These are phyloP conservation scores for Porphyra umbilicalis DNA, from an alignment of 31 red algal species.

Conservation along the genomic window DNA sequence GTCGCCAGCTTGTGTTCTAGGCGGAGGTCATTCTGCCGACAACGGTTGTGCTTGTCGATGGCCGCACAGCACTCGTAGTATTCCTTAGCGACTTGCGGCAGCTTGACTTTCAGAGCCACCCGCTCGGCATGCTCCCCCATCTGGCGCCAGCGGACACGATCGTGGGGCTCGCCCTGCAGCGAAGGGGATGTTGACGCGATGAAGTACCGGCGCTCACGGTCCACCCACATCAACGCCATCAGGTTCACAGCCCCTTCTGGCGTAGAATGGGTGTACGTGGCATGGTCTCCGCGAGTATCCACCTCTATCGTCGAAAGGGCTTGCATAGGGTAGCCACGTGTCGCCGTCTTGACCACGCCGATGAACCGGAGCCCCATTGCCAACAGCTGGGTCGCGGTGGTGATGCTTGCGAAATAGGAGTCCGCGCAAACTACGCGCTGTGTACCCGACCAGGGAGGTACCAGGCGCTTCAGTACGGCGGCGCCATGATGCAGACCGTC, in stretches of 20 bases:
- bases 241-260: background rate
- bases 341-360: constrained; percentile 27
- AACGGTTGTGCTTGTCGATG: constrained; percentile 34
- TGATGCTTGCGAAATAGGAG: too few relatives aligned
- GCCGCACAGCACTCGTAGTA: constrained; percentile 20
- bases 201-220: constrained; percentile 24
- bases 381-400: too few relatives aligned
- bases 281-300: constrained; percentile 3
- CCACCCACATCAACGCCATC: constrained; percentile 29
- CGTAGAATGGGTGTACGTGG: too few relatives aligned
- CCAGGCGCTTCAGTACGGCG: background rate
- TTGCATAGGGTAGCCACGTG: constrained; percentile 9
- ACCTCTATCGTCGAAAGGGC: background rate
- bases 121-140: background rate
- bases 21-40: constrained; percentile 14
- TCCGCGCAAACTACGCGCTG: constrained; percentile 11
- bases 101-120: background rate
- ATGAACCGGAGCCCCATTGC: constrained; percentile 39
- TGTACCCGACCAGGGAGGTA: constrained; percentile 1
- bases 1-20: constrained; percentile 23
- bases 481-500: background rate
- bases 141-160: too few relatives aligned
- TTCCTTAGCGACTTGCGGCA: constrained; percentile 1
- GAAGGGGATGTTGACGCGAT: constrained; percentile 9
- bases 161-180: too few relatives aligned